Evolutionary conservation across 2,329 filamentous ascomycete genomes (phyloP).

Genomic region (Fonsecaea pedrosoi): DNA sequence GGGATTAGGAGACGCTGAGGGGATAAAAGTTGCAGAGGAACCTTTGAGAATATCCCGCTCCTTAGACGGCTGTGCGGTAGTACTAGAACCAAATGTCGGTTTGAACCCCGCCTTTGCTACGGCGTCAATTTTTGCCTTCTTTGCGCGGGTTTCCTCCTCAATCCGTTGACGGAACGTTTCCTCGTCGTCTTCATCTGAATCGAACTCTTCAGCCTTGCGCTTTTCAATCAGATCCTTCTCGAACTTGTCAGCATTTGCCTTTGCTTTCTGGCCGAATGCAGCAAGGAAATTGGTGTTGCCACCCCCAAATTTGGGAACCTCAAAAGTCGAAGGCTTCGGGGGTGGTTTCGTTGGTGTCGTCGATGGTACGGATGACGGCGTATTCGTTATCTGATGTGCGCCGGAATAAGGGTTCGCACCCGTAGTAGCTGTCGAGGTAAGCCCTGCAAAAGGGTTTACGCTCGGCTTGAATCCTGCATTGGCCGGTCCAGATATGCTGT

Average conservation of each 20-base stretch:
- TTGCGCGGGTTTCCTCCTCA: constrained; percentile 54
- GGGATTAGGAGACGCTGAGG: constrained; percentile 29
- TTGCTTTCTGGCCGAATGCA: constrained; percentile 49
- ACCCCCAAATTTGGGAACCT: constrained; percentile 46
- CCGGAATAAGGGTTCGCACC: constrained; percentile 25
- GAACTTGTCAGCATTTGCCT: constrained; percentile 47
- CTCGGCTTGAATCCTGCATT: constrained; percentile 18
- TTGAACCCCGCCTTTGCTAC: constrained; percentile 44
- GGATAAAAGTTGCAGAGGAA: constrained; percentile 15
- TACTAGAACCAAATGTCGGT: constrained; percentile 34
- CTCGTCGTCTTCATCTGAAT: constrained; percentile 60
- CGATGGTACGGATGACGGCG: constrained; percentile 21
- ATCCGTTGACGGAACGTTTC: constrained; percentile 57
- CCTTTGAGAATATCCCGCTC: constrained; percentile 25
- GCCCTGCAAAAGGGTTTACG: constrained; percentile 10
- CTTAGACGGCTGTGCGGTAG: constrained; percentile 12
- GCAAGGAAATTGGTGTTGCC: constrained; percentile 49
- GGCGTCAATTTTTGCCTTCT: constrained; percentile 51
- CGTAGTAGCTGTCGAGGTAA: not conserved
- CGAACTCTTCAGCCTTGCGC: constrained; percentile 59
- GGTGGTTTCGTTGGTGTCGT: constrained; percentile 39
- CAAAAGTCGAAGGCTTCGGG: constrained; percentile 37
- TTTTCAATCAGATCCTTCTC: constrained; percentile 55
- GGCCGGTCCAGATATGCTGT: constrained; percentile 5
- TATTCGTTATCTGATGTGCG: constrained; percentile 4